Conservation (phyloP, 148 eudicot species). For the Fagopyrum tataricum region DNA sequence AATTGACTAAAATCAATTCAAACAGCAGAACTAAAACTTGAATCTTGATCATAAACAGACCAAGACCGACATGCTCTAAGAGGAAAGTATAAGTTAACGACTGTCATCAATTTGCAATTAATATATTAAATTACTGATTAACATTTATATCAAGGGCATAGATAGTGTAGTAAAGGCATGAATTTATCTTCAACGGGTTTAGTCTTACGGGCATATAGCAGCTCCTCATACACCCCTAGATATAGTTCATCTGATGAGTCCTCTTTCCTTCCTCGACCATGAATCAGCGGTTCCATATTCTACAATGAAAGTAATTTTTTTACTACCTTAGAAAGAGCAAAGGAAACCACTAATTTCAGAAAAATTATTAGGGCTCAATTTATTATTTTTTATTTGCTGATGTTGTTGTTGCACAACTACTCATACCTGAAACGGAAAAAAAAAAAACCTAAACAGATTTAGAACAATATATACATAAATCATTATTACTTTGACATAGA, state of each 20-base stretch:
- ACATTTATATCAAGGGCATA: background rate
- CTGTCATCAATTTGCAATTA: background rate
- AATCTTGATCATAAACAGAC: background rate
- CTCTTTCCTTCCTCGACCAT: slow-evolving; percentile 80
- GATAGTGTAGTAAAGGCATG: background rate
- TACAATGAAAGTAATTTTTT: slow-evolving; percentile 8
- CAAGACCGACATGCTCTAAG: background rate
- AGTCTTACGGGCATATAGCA: slow-evolving; percentile 83
- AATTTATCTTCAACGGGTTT: slow-evolving; percentile 67
- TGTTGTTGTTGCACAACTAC: too few species aligned
- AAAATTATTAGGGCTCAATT: too few species aligned
- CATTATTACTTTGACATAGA: too few species aligned
- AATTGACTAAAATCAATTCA: background rate
- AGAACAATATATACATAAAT: too few species aligned
- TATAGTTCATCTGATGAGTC: slow-evolving; percentile 78
- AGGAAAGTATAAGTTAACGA: background rate
- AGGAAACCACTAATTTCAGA: background rate
- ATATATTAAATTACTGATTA: background rate
- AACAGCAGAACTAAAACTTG: background rate
- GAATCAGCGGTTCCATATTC: slow-evolving; percentile 71
- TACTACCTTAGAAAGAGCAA: background rate
- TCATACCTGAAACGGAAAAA: too few species aligned
- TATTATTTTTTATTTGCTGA: too few species aligned
- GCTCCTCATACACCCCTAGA: slow-evolving; percentile 70
- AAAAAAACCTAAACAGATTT: too few species aligned